Evolutionary conservation across 768 basidiomycete genomes (phyloP), one percentile per base, ranked within the genome.

Genomic region (Podaxis sp.): DNA sequence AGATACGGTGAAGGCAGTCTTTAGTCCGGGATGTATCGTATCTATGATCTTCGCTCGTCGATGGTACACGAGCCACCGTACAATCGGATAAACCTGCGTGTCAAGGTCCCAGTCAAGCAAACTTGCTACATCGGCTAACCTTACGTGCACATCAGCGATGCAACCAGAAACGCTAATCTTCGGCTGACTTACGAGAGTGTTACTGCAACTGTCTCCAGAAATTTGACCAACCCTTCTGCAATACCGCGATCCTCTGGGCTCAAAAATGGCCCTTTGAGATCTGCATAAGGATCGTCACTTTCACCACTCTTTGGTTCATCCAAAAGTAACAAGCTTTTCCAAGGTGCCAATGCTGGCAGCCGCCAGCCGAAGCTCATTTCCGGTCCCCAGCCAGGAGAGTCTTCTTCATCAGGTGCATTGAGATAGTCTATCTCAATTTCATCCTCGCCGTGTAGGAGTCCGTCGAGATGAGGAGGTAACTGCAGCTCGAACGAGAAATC

Each of bases 1-100:
- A 14, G 91, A 83, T 44, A 95, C 77, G 3, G 86, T 81, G 67
- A 95, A 97, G 0, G 93, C 82, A 0, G 91, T 95, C 72, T 91
- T 89, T 47, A 98, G 72, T 48, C 87, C 83, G 3, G 73, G 76
- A 67, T 94, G 91, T 35, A 98, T 85, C 16, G 87, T 82, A 63
- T 98, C 95, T 46, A 97, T 88, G 27, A 98, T 77, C 66, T 93
- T 93, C 4, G 93, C 96, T 67, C 92, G 83, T 56, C 92, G 82
- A 73, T 95, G 94, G 61, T 92, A 87, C 32, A 98, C 90, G 32
- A 99, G 79, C 84, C 94, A 94, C 16, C 93, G 85, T 7, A 96
- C 95, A n/a, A 91, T 85, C 0, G 94, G 91, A 68, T 90, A 91
- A 0, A 96, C 81, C 66, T 96, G 92, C 0, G 83, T 77, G 65